Percentiles rank a stretch among this genome's conserved stretches.
These are phyloP conservation scores for Termitomyces sp. DNA, from an alignment of 768 basidiomycete genomes.

Conservation along the genomic window DNA sequence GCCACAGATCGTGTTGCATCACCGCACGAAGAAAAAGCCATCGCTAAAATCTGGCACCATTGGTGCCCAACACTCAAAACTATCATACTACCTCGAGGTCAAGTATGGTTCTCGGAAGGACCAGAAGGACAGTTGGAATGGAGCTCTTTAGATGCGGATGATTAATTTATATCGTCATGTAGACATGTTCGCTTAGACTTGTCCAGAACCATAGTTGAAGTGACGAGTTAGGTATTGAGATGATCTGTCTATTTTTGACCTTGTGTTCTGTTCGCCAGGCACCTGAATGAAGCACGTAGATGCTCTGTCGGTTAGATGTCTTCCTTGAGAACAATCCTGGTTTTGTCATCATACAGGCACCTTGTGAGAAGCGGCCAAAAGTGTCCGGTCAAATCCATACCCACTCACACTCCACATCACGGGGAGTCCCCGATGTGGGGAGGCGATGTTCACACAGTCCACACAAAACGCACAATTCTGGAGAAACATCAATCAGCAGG, in stretches of 20 bases:
- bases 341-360: not conserved
- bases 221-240: not conserved
- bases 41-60: conserved; percentile 50
- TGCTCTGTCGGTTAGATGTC: too few relatives aligned
- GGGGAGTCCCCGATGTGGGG: not conserved
- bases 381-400: not conserved
- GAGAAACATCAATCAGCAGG: not conserved
- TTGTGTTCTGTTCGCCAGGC: not conserved
- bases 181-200: not conserved
- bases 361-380: not conserved
- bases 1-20: conserved; percentile 24
- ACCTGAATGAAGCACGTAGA: too few relatives aligned
- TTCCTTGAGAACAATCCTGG: not conserved
- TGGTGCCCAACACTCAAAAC: conserved; percentile 59
- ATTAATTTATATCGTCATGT: not conserved
- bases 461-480: not conserved
- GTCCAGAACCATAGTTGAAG: not conserved
- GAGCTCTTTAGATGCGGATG: conserved; percentile 8
- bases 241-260: not conserved
- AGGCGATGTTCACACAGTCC: not conserved
- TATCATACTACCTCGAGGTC: conserved; percentile 58
- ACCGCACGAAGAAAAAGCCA: conserved; percentile 37
- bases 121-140: conserved; percentile 19
- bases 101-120: conserved; percentile 50
- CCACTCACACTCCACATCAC: not conserved